Evolutionary conservation across 2,329 filamentous ascomycete species (phyloP).

Genomic region (Fusarium avenaceum): DNA sequence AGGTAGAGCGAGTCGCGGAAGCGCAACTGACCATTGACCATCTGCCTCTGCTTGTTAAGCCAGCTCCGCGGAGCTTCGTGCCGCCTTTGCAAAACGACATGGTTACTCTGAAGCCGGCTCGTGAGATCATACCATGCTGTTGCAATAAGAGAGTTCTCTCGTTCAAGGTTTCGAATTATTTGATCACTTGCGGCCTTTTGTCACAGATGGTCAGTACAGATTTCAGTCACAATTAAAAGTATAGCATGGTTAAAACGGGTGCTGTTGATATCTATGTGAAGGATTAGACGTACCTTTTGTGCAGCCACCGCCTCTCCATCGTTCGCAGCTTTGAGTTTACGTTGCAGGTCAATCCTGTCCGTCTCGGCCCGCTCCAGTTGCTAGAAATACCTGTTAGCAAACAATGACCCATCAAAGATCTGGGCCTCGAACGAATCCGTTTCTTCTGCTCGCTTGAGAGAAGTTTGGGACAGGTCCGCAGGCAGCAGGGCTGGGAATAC

Average conservation of each 20-base stretch:
- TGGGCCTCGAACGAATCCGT: not conserved
- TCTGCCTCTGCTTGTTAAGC: constrained; percentile 84
- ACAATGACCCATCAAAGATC: not conserved
- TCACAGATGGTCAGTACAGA: constrained; percentile 27
- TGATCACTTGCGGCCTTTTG: constrained; percentile 65
- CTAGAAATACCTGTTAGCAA: constrained; percentile 53
- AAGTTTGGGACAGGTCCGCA: constrained; percentile 8
- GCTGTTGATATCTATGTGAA: constrained; percentile 11
- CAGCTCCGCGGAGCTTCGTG: constrained; percentile 83
- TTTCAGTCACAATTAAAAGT: constrained; percentile 8
- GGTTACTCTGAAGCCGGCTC: constrained; percentile 83
- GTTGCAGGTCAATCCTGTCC: constrained; percentile 68
- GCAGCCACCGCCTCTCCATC: constrained; percentile 63
- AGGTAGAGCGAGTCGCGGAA: constrained; percentile 60
- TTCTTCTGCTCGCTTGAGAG: constrained; percentile 11
- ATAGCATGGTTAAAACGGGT: constrained; percentile 1
- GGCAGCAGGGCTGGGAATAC: not conserved
- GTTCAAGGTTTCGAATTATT: constrained; percentile 76
- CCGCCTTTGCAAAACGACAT: constrained; percentile 80
- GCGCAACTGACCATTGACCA: constrained; percentile 71
- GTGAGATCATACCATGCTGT: constrained; percentile 91
- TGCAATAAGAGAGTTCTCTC: constrained; percentile 82
- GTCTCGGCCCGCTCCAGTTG: constrained; percentile 71
- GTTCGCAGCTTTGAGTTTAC: constrained; percentile 66
- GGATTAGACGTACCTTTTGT: constrained; percentile 64